Evolutionary conservation across 2,329 filamentous ascomycete genomes (phyloP).

Genomic region (Lecanicillium sp.): DNA sequence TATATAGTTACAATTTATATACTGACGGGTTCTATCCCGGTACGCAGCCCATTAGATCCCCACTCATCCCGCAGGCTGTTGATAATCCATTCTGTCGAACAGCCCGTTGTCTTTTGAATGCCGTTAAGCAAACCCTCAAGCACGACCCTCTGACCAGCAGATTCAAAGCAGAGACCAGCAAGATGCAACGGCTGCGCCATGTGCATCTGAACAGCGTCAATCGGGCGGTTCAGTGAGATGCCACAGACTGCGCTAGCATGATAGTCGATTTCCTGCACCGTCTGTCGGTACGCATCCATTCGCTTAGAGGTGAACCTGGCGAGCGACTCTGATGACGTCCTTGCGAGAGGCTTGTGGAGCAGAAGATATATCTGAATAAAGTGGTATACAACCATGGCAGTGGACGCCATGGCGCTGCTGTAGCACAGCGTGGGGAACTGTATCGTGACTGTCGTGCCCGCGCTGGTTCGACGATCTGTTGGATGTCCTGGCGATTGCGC

Average conservation of each 20-base stretch:
- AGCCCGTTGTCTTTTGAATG: slow-evolving; percentile 7
- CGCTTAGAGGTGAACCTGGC: not conserved
- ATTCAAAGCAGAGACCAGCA: slow-evolving; percentile 10
- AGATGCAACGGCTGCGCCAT: slow-evolving; percentile 10
- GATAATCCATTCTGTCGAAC: slow-evolving; percentile 2
- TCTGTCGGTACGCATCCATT: too few relatives aligned
- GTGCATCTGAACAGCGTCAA: slow-evolving; percentile 7
- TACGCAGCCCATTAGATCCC: too few relatives aligned
- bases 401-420: slow-evolving; percentile 12
- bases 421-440: slow-evolving; percentile 10
- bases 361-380: slow-evolving; percentile 12
- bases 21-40: too few relatives aligned
- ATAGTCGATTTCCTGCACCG: slow-evolving; percentile 3
- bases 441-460: slow-evolving; percentile 1
- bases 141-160: slow-evolving; percentile 6
- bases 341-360: slow-evolving; percentile 9
- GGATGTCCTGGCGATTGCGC: slow-evolving; percentile 6
- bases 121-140: slow-evolving; percentile 6
- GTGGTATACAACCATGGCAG: slow-evolving; percentile 12
- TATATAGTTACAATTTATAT: too few relatives aligned
- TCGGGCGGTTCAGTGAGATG: slow-evolving; percentile 8
- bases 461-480: not conserved
- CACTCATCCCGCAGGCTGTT: too few relatives aligned
- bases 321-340: not conserved
- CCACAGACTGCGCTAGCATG: slow-evolving; percentile 9